phyloP scores from a whole-genome alignment of 495 filamentous ascomycete genomes.

The Talaromyces ruber region DNA sequence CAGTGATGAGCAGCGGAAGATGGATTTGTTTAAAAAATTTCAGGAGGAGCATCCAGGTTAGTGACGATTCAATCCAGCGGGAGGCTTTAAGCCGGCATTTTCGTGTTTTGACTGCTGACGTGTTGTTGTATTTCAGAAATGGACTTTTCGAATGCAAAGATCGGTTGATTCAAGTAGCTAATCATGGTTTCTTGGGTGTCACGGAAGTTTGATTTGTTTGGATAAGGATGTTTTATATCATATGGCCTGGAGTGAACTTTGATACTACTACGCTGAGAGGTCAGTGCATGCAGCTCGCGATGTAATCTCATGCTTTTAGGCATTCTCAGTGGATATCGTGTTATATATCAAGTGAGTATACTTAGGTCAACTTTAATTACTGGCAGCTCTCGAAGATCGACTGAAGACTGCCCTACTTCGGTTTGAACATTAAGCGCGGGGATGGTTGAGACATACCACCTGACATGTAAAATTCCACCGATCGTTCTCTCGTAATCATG shows the following conservation, averaged over 20 bases:
- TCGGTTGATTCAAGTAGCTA: slow-evolving; percentile 15
- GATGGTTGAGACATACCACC: not conserved
- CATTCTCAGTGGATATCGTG: not conserved
- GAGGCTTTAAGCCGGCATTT: not conserved
- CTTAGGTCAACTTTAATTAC: not conserved
- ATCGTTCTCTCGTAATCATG: not conserved
- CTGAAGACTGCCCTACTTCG: not conserved
- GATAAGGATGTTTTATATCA: not conserved
- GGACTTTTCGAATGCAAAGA: slow-evolving; percentile 42
- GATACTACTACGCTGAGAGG: not conserved
- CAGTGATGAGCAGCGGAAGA: slow-evolving; percentile 88
- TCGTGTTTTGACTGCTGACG: slow-evolving; percentile 3
- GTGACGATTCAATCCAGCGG: slow-evolving; percentile 47
- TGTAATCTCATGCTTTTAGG: not conserved
- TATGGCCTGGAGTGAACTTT: not conserved
- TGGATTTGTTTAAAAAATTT: slow-evolving; percentile 87
- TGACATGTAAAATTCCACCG: not conserved
- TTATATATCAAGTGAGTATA: not conserved
- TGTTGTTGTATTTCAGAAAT: slow-evolving; percentile 25
- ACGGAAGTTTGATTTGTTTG: not conserved
- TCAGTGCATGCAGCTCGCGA: not conserved
- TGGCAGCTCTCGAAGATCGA: not conserved
- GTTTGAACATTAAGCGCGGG: not conserved
- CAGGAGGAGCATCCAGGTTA: slow-evolving; percentile 80
- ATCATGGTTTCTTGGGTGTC: not conserved